These are phyloP conservation scores for Yamadazyma atmosphaerica DNA, from an alignment of 1,139 yeast genomes.

Conservation along the genomic window DNA sequence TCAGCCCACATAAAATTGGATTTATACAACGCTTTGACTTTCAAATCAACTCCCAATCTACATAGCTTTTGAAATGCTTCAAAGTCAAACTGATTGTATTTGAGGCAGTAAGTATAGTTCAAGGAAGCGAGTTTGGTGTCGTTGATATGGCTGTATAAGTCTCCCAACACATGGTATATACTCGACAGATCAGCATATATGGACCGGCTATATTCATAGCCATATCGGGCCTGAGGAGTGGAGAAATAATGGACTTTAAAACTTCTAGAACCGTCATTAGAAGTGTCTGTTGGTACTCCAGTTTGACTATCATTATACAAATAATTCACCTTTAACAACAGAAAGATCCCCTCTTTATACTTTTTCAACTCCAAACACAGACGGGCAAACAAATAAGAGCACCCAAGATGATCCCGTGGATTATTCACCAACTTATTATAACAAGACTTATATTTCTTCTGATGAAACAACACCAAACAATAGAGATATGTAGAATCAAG, in stretches of 20 bases:
- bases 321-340: slow-evolving; percentile 39
- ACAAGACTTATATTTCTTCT: slow-evolving; percentile 59
- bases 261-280: slow-evolving; percentile 7
- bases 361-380: slow-evolving; percentile 59
- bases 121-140: slow-evolving; percentile 66
- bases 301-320: slow-evolving; percentile 33
- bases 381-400: slow-evolving; percentile 68
- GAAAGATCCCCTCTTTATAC: slow-evolving; percentile 64
- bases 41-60: slow-evolving; percentile 66
- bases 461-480: slow-evolving; percentile 60
- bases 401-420: slow-evolving; percentile 56
- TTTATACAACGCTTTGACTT: slow-evolving; percentile 57
- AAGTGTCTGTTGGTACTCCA: not conserved
- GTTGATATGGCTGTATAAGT: slow-evolving; percentile 57
- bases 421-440: slow-evolving; percentile 45
- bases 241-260: slow-evolving; percentile 17
- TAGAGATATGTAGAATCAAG: slow-evolving; percentile 62
- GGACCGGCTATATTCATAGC: slow-evolving; percentile 35
- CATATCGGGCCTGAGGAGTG: slow-evolving; percentile 26
- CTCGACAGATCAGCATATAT: slow-evolving; percentile 65
- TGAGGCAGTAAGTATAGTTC: slow-evolving; percentile 67
- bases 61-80: slow-evolving; percentile 83
- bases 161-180: slow-evolving; percentile 68
- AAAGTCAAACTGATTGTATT: slow-evolving; percentile 77
- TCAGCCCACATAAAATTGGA: not conserved